Conservation (phyloP, 805 yeast species). For the Kodamaea hsintzibuensis region DNA sequence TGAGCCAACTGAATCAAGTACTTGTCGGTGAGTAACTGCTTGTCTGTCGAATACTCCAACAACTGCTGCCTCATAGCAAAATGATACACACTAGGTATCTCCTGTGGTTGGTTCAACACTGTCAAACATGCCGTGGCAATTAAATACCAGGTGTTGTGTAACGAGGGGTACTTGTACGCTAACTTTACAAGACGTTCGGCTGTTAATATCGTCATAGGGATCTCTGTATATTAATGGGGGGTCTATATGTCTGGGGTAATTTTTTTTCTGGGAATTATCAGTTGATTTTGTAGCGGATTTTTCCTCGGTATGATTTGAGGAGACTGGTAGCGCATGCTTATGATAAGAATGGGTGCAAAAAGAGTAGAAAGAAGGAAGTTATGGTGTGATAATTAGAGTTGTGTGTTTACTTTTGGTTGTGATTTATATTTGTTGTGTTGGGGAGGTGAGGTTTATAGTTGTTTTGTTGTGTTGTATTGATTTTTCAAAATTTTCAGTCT, state of each 20-base stretch:
- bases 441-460: too few species aligned
- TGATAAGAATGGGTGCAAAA: conserved; percentile 3
- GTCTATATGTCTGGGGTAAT: conserved; percentile 19
- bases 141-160: conserved; percentile 67
- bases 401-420: too few species aligned
- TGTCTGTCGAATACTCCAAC: conserved; percentile 30
- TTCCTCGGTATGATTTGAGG: conserved; percentile 1
- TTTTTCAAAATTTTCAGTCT: too few species aligned
- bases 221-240: not conserved
- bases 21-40: conserved; percentile 32
- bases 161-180: conserved; percentile 53
- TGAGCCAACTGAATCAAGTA: conserved; percentile 37
- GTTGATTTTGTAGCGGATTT: not conserved
- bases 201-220: conserved; percentile 34
- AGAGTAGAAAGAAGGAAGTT: too few species aligned
- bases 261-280: not conserved
- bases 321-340: not conserved
- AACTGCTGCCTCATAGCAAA: conserved; percentile 56
- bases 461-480: too few species aligned
- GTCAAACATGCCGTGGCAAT: conserved; percentile 81
- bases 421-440: too few species aligned
- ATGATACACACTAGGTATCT: conserved; percentile 71
- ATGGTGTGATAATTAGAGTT: too few species aligned
- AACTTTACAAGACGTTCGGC: conserved; percentile 55
- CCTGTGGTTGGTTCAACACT: conserved; percentile 80